Evolutionary conservation across 192 early-diverging fungal species (phyloP).

Genomic region (Martensiomyces pterosporus): DNA sequence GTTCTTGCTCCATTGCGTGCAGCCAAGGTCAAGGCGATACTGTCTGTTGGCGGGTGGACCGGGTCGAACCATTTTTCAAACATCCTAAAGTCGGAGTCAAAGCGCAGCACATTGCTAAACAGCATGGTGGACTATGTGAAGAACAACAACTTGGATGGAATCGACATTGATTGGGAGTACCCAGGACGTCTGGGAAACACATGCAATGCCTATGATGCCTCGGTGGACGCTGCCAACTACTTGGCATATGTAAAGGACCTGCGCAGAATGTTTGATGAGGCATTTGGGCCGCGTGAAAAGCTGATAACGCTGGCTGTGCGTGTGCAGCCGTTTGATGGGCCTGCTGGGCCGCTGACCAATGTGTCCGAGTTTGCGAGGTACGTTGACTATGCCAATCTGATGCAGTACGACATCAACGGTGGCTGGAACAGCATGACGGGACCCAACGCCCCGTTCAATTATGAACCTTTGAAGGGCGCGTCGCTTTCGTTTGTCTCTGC

Average conservation of each 20-base stretch:
- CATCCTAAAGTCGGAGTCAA: constrained; percentile 3
- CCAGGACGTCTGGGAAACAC: constrained; percentile 45
- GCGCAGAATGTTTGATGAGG: constrained; percentile 42
- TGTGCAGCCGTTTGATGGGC: constrained; percentile 52
- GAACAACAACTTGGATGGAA: constrained; percentile 58
- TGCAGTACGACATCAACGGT: constrained; percentile 62
- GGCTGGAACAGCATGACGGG: constrained; percentile 53
- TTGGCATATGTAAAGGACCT: constrained; percentile 56
- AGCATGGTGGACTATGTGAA: constrained; percentile 49
- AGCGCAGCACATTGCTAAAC: constrained; percentile 40
- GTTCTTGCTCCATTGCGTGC: constrained; percentile 44
- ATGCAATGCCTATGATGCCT: constrained; percentile 38
- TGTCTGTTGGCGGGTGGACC: constrained; percentile 68
- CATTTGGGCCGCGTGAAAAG: constrained; percentile 41
- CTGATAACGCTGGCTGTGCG: constrained; percentile 61
- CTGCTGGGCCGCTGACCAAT: constrained; percentile 43
- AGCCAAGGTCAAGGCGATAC: constrained; percentile 53
- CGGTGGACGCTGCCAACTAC: constrained; percentile 62
- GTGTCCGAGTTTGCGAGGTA: constrained; percentile 58
- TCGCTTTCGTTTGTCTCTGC: constrained; percentile 48
- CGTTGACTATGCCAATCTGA: constrained; percentile 63
- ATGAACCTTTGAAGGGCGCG: constrained; percentile 15
- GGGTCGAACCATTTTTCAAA: constrained; percentile 52
- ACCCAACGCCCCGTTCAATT: constrained; percentile 57
- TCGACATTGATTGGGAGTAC: constrained; percentile 77